phyloP scores from a whole-genome alignment of 192 early-diverging fungal species.

The Paraglomus occultum region DNA sequence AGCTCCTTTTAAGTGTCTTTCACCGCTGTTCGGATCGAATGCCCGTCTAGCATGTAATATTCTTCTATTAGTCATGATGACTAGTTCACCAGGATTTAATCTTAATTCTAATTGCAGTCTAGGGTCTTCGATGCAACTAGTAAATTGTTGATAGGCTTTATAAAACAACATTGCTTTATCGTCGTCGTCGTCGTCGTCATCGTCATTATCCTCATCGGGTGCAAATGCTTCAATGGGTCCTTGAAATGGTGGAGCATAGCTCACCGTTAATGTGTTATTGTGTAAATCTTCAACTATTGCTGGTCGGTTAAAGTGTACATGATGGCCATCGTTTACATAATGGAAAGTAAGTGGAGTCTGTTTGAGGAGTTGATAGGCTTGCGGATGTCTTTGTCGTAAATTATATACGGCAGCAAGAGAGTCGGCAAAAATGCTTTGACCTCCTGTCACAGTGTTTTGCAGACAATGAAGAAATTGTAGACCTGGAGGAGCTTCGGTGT shows the following conservation, averaged over 20 bases:
- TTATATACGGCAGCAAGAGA: constrained; percentile 65
- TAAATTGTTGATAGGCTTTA: constrained; percentile 60
- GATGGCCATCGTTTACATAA: constrained; percentile 76
- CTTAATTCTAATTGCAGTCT: constrained; percentile 57
- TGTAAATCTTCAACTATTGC: constrained; percentile 54
- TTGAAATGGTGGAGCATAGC: constrained; percentile 85
- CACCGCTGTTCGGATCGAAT: constrained; percentile 70
- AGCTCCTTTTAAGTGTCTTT: constrained; percentile 73
- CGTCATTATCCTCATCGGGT: constrained; percentile 29
- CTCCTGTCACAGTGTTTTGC: constrained; percentile 74
- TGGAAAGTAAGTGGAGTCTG: constrained; percentile 72
- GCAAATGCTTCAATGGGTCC: constrained; percentile 55
- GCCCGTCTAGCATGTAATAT: constrained; percentile 74
- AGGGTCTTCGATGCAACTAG: constrained; percentile 53
- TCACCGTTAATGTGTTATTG: constrained; percentile 52
- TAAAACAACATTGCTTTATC: constrained; percentile 57
- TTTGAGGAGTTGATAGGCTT: constrained; percentile 58
- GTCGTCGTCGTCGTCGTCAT: constrained; percentile 43
- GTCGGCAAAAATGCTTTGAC: constrained; percentile 73
- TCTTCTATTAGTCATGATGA: constrained; percentile 77
- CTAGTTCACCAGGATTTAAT: constrained; percentile 66
- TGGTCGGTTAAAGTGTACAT: constrained; percentile 66
- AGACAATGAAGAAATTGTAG: constrained; percentile 78
- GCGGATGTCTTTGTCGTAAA: constrained; percentile 53
- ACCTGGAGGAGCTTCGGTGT: constrained; percentile 77